Conservation (phyloP, 495 filamentous ascomycete species). For the Tuber melanosporum region DNA sequence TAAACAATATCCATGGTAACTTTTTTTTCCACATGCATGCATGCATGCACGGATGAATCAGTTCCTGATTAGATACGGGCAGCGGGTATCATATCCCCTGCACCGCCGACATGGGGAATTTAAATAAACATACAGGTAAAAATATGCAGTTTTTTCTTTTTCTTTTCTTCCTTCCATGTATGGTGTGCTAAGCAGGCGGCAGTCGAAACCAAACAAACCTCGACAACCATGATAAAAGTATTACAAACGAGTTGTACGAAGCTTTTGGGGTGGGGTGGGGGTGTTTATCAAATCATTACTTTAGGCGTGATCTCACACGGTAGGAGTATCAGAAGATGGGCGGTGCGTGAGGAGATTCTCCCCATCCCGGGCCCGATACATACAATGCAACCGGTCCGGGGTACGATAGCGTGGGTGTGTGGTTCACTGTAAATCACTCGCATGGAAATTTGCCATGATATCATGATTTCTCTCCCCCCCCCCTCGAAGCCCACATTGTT, state of each 20-base stretch:
- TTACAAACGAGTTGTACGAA: not conserved
- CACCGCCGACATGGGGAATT: not conserved
- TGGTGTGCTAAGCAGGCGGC: not conserved
- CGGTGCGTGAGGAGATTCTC: not conserved
- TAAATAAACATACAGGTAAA: not conserved
- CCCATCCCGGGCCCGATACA: not conserved
- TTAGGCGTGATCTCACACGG: not conserved
- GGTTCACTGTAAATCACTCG: not conserved
- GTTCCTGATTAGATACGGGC: no score
- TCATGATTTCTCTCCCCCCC: no score
- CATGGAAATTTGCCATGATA: no score
- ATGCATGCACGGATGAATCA: no score
- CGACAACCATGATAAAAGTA: not conserved
- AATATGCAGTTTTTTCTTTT: not conserved
- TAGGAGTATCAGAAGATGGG: not conserved
- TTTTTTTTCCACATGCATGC: no score
- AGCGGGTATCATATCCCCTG: no score
- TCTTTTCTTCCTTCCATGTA: not conserved
- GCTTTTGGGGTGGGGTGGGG: not conserved
- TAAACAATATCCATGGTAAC: no score
- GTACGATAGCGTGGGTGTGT: not conserved
- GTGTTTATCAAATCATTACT: not conserved
- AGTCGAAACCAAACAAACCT: not conserved
- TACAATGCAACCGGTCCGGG: not conserved
- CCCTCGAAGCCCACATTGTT: no score